Base-by-base conservation (phyloP, 306 rosid genomes). In the Pterocarpus santalinus region DNA sequence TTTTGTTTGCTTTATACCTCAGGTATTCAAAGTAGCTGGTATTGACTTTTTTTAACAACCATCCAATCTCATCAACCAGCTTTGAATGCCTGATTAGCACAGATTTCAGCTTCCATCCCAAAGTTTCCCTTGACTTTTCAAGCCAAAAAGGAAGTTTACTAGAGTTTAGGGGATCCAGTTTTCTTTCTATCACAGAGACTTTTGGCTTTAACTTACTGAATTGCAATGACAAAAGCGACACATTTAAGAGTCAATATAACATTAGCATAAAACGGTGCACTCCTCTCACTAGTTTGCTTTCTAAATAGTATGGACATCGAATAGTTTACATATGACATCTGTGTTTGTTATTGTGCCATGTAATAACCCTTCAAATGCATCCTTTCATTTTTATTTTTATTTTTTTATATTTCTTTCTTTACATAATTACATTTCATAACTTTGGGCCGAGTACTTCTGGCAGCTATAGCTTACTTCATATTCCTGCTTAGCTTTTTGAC, bases 31-130 rank as follows among this genome's bases (percentile, higher is more conserved):
- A 63, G 58, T 70, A 69, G 75, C 58, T 32, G 72, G 69, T 8
- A 10, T 57, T 58, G 63, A 85, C 77, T 51, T 80, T 80, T 28
- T 17, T 80, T 56, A 52, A 52, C 52, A 46, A 52, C 32, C 43
- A 38, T 65, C 49, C 73, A 51, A n/a, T 65, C 47, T 57, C 85
- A 80, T 65, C 75, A 67, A 67, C 75, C 65, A 55, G 38, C 72
- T 81, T 17, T 82, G 41, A 57, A 62, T 78, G 64, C 67, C 69
- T 2, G 57, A 62, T 7, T 36, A 39, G 79, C 52, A 63, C 63
- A 44, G 14, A 49, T 64, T 46, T 80, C 75, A 79, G 76, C 81
- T 66, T 65, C 43, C 72, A 64, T 64, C 53, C 13, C 30, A 32
- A 77, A 58, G 65, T 64, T 77, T 7, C 49, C 49, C 39, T 55